A percentile compares a stretch with the other conserved stretches of the same genome.
phyloP scores from a whole-genome alignment of 2,329 filamentous ascomycete species.

The Trichoderma afroharzianum region DNA sequence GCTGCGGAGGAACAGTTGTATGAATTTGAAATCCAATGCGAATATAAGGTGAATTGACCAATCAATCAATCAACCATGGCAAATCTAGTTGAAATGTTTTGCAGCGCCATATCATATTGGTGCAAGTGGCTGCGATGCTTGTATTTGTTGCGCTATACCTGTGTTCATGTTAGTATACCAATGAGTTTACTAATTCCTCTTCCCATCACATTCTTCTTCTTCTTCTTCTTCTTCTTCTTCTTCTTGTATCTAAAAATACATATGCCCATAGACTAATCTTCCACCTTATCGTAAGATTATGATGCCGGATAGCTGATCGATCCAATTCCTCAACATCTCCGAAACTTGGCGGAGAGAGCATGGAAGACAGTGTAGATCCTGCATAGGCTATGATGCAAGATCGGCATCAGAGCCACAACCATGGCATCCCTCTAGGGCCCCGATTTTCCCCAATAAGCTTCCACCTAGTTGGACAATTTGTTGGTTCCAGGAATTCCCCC shows the following conservation, averaged over 20 bases:
- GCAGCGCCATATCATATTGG: not conserved
- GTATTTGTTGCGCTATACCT: not conserved
- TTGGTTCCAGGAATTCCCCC: not conserved
- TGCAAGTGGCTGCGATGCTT: not conserved
- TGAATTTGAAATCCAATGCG: not conserved
- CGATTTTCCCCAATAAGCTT: constrained; percentile 5
- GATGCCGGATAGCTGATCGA: not conserved
- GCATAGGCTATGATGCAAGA: constrained; percentile 15
- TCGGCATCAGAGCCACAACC: constrained; percentile 4
- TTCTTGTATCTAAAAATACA: not conserved
- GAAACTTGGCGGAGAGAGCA: not conserved
- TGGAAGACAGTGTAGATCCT: not conserved
- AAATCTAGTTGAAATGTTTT: not conserved
- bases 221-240: not conserved
- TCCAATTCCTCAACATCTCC: not conserved
- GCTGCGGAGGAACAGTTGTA: not conserved
- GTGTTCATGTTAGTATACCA: not conserved
- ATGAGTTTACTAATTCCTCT: not conserved
- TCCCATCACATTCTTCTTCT: not conserved
- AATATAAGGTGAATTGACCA: not conserved
- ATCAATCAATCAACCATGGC: not conserved
- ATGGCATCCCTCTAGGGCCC: not conserved
- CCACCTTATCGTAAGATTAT: not conserved
- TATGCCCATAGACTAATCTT: not conserved
- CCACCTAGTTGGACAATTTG: not conserved